Evolutionary conservation across 371 early-diverging fungal species (phyloP), one percentile per base, ranked within the genome.

Genomic region (Phascolomyces articulosus): DNA sequence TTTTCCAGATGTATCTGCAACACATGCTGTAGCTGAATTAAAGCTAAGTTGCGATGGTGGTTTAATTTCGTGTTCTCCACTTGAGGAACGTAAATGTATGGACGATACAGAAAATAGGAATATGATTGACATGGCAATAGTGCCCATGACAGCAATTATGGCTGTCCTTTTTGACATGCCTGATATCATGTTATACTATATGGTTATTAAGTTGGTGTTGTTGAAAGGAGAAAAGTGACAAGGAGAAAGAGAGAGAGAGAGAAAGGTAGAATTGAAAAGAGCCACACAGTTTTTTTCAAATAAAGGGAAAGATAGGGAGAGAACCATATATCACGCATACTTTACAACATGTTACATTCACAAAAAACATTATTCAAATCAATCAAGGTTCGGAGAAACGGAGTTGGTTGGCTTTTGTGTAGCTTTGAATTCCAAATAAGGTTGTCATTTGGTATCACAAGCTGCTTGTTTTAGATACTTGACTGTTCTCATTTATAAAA

Each of bases 101-200:
- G 60, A 60, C 13, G 68, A 60, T 26, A 68, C 56, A 9, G 64
- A 68, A 20, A 68, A 58, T 16, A 64, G 28, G n/a, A 68, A 63
- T 11, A 63, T 18, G 28, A 68, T n/a, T 8, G 68, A 68, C 40
- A 68, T 34, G 3, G 49, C 63, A 48, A 68, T 40, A 9, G 60
- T 55, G 21, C 47, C 38, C 60, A 63, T 34, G 48, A 63, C 68
- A 54, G 64, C 60, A 29, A 63, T 40, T 54, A 63, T 44, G 51
- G 64, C 60, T 54, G 68, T 47, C 53, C 68, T 40, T 47, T 68
- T 68, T 40, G 68, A 63, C 60, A 68, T 20, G 48, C 60, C 64
- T 54, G 51, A 59, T 18, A 63, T 63, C 68, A 68, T 68, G 40
- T 34, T 57, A 54, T 27, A n/a, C n/a, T n/a, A n/a, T n/a, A n/a